phyloP scores from a whole-genome alignment of 805 yeast species.

The Saturnispora mendoncae region DNA sequence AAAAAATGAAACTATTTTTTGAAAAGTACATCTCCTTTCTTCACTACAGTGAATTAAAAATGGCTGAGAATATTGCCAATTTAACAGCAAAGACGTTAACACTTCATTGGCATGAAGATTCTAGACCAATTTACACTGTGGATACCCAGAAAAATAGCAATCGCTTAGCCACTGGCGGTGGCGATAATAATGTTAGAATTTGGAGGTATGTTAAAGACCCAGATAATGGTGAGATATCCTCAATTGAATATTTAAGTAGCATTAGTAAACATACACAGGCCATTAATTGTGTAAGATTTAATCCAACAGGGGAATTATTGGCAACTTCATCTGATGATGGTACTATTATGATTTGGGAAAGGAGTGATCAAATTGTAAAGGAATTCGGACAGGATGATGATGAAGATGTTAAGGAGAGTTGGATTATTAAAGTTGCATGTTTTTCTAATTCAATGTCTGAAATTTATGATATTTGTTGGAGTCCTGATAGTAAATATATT shows the following conservation, averaged over 20 bases:
- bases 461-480: constrained; percentile 88
- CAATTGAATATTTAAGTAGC: constrained; percentile 71
- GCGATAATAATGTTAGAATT: constrained; percentile 78
- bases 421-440: constrained; percentile 57
- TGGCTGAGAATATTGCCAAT: background rate
- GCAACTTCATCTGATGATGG: constrained; percentile 98
- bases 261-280: constrained; percentile 88
- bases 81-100: constrained; percentile 40
- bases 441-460: constrained; percentile 55
- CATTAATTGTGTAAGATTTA: constrained; percentile 82
- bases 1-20: background rate
- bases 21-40: background rate
- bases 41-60: background rate
- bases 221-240: constrained; percentile 19
- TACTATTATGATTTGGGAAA: constrained; percentile 69
- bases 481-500: constrained; percentile 68
- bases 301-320: constrained; percentile 54
- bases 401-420: constrained; percentile 52
- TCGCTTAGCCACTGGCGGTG: constrained; percentile 78
- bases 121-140: constrained; percentile 63
- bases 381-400: constrained; percentile 54
- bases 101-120: constrained; percentile 68
- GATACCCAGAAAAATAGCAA: constrained; percentile 44
- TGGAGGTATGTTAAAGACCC: constrained; percentile 26
- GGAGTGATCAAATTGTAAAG: constrained; percentile 41